phyloP scores from a whole-genome alignment of 2,329 filamentous ascomycete species.

The Epicoccum nigrum region DNA sequence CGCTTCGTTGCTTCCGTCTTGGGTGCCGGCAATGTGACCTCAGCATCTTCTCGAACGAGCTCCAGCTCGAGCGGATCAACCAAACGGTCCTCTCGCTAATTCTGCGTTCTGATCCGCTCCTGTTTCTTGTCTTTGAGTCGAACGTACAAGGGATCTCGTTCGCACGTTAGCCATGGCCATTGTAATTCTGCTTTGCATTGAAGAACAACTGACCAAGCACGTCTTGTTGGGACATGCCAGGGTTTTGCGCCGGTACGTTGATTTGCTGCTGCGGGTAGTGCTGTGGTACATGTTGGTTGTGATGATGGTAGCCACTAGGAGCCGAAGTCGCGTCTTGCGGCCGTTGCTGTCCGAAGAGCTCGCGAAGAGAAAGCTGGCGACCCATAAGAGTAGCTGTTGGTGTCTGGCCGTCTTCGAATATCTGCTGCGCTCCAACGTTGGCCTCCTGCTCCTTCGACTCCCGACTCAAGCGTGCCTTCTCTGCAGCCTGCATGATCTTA shows the following conservation, averaged over 20 bases:
- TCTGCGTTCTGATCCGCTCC: neutral
- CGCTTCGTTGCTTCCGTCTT: neutral
- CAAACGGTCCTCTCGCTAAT: neutral
- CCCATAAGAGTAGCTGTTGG: constrained; percentile 54
- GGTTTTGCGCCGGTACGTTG: constrained; percentile 26
- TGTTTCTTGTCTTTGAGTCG: neutral
- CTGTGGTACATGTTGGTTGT: constrained; percentile 3
- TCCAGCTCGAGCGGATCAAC: too few relatives aligned
- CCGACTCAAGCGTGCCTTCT: constrained; percentile 57
- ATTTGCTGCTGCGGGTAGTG: constrained; percentile 12
- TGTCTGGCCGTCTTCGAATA: constrained; percentile 40
- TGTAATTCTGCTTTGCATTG: constrained; percentile 46
- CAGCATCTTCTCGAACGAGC: neutral
- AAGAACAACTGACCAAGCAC: constrained; percentile 44
- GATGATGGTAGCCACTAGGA: constrained; percentile 52
- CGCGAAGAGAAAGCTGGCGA: constrained; percentile 59
- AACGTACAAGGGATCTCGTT: neutral
- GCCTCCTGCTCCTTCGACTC: constrained; percentile 38
- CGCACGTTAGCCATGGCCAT: constrained; percentile 20
- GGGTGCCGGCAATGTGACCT: too few relatives aligned
- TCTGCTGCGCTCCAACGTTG: constrained; percentile 28
- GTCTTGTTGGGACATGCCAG: constrained; percentile 32
- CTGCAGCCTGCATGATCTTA: constrained; percentile 62
- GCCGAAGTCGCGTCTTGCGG: constrained; percentile 58
- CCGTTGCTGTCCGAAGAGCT: constrained; percentile 62